These are phyloP conservation scores for Clitopilus passeckerianus DNA, from an alignment of 768 basidiomycete genomes.

Conservation along the genomic window DNA sequence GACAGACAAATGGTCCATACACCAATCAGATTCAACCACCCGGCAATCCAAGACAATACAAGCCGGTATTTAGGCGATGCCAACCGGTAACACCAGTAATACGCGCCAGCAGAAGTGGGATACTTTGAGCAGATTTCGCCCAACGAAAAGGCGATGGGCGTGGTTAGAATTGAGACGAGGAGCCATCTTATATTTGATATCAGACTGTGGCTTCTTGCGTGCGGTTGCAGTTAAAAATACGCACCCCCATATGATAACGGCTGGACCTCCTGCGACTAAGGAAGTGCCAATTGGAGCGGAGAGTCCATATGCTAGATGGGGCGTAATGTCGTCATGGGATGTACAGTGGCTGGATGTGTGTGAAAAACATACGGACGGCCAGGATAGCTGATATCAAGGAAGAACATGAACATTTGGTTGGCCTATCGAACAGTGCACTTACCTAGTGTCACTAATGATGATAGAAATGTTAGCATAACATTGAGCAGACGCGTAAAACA, in stretches of 20 bases:
- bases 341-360: background rate
- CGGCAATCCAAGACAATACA: constrained; percentile 59
- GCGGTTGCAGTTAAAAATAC: constrained; percentile 3
- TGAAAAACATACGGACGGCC: constrained; percentile 48
- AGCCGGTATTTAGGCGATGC: constrained; percentile 47
- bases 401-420: constrained; percentile 3
- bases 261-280: constrained; percentile 50
- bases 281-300: constrained; percentile 53
- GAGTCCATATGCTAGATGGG: constrained; percentile 44
- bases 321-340: background rate
- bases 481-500: background rate
- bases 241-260: constrained; percentile 55
- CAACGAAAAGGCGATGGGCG: constrained; percentile 46
- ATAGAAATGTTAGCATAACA: background rate
- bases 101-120: constrained; percentile 57
- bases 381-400: constrained; percentile 39
- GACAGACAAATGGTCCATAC: constrained; percentile 67
- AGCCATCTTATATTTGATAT: constrained; percentile 33
- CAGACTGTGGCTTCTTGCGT: background rate
- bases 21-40: constrained; percentile 65
- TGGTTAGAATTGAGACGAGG: constrained; percentile 41
- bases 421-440: constrained; percentile 6
- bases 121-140: constrained; percentile 59
- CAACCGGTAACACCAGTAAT: constrained; percentile 64
- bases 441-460: constrained; percentile 43